A percentile compares a stretch with the other conserved stretches of the same genome.
phyloP scores from a whole-genome alignment of 352 stramenopile genomes.

The Phytophthora cactorum region DNA sequence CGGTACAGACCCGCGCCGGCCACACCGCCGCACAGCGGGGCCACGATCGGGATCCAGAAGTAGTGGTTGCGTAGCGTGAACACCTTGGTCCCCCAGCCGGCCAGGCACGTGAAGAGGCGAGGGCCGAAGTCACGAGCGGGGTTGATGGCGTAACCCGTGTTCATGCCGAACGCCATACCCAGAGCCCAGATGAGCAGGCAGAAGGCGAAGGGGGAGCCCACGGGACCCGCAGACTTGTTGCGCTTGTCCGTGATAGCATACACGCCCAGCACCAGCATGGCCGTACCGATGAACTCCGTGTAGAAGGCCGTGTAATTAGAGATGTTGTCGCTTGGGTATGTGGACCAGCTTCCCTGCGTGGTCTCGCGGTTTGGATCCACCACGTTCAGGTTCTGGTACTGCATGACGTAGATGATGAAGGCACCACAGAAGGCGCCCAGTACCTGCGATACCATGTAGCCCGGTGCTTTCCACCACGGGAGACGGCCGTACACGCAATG shows the following conservation, averaged over 20 bases:
- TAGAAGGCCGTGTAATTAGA: slow-evolving; percentile 58
- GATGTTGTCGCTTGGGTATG: slow-evolving; percentile 48
- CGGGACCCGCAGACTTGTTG: slow-evolving; percentile 44
- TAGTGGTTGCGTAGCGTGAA: slow-evolving; percentile 48
- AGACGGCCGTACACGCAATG: slow-evolving; percentile 48
- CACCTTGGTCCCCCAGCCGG: slow-evolving; percentile 48
- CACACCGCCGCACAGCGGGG: slow-evolving; percentile 35
- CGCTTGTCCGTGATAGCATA: slow-evolving; percentile 54
- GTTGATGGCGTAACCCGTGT: slow-evolving; percentile 60
- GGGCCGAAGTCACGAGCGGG: slow-evolving; percentile 50
- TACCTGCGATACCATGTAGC: too few relatives aligned
- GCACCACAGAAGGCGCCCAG: too few relatives aligned
- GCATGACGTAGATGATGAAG: slow-evolving; percentile 56
- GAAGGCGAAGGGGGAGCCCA: slow-evolving; percentile 39
- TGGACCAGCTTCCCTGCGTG: slow-evolving; percentile 45
- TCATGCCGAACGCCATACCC: slow-evolving; percentile 55
- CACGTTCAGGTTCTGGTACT: slow-evolving; percentile 50
- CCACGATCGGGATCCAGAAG: slow-evolving; percentile 61
- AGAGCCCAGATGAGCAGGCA: slow-evolving; percentile 55
- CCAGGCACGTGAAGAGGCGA: slow-evolving; percentile 42
- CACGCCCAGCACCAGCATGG: slow-evolving; percentile 55
- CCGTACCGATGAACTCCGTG: slow-evolving; percentile 60
- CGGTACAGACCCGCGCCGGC: slow-evolving; percentile 37
- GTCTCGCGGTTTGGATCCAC: slow-evolving; percentile 50
- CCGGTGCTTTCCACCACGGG: too few relatives aligned